Percentiles rank a stretch among this genome's conserved stretches.
These are phyloP conservation scores for Diaporthe sp. DNA, from an alignment of 2,329 filamentous ascomycete genomes.

Conservation along the genomic window DNA sequence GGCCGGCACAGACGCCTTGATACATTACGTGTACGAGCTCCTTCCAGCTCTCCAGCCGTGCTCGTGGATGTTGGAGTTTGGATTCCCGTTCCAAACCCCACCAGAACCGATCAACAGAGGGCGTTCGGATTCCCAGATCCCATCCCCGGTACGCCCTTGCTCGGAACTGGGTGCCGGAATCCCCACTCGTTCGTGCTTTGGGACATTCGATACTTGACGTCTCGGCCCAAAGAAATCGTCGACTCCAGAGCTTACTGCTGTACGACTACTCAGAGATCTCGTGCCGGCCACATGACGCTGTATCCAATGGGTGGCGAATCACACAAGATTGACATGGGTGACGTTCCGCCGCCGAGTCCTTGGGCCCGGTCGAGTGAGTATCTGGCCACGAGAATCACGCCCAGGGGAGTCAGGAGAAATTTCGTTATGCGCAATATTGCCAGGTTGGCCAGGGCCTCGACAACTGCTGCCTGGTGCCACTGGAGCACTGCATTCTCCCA, in stretches of 20 bases:
- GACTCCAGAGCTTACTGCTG: neutral
- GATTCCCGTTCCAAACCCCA: too few relatives aligned
- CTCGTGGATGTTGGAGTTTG: neutral
- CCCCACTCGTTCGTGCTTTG: neutral
- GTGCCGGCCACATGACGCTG: neutral
- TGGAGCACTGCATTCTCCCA: slow-evolving; percentile 10
- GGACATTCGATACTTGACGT: slow-evolving; percentile 1
- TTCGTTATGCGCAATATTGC: neutral
- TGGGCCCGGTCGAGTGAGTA: slow-evolving; percentile 11
- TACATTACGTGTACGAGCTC: slow-evolving; percentile 5
- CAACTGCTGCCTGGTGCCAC: slow-evolving; percentile 19
- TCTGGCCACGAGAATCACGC: neutral
- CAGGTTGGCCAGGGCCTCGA: neutral
- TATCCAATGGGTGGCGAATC: neutral
- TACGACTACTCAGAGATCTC: neutral
- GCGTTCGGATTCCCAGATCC: neutral
- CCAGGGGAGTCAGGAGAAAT: neutral
- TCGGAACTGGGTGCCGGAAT: neutral
- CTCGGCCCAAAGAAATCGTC: neutral
- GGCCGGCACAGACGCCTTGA: slow-evolving; percentile 9
- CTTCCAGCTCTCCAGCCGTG: neutral
- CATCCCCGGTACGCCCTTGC: neutral
- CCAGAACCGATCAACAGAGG: neutral
- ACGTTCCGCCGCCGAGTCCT: slow-evolving; percentile 15
- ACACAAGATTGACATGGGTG: neutral